Base-by-base conservation (phyloP, 163 green algal species). In the Chlamydomonas reinhardtii region DNA sequence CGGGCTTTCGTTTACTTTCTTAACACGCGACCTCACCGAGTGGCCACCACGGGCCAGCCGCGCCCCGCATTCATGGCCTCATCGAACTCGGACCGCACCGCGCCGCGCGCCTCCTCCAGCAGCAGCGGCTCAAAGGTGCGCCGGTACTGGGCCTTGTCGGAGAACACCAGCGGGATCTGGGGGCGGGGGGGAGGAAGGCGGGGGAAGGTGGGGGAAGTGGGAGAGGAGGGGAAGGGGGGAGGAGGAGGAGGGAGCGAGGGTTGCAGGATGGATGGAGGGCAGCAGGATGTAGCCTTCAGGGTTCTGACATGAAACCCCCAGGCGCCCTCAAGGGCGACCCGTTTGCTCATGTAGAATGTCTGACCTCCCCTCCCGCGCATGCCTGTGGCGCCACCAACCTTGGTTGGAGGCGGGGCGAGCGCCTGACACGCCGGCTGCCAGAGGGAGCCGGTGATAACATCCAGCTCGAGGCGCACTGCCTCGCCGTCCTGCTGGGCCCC, bases 81-180 rank as follows among this genome's bases (percentile, higher is more conserved):
- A 24, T 81, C 71, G 35, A 81, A 74, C 37, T 79, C 81, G 17
- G 70, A 27, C 15, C 71, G 54, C 56, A 87, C 43, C 17, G 43
- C 66, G 20, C 71, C 81, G 20, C 81, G 81, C 31, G 81, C 81
- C 71, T 87, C 81, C 71, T 87, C 81, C 56, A 80, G 52, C 29
- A 87, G 81, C 52, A 87, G 59, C 27, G 81, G 81, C 71, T 87
- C 71, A 12, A 87, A 87, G 35, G 81, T 80, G 61, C 22, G 29
- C 14, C 56, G 70, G 56, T 87, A 87, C 9, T 87, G 70, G 20
- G 37, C 20, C 37, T 66, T 61, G 39, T 87, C 59, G 24, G 54
- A 2, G 39, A 87, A 87, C 25, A 79, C 71, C 35, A 87, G 72
- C 29, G 81, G 81, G 37, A 87, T 80, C 81, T 87, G 32, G 27